A percentile compares a stretch with the other conserved stretches of the same genome.
Conservation (phyloP, 495 filamentous ascomycete species). For the Clohesyomyces aquaticus region DNA sequence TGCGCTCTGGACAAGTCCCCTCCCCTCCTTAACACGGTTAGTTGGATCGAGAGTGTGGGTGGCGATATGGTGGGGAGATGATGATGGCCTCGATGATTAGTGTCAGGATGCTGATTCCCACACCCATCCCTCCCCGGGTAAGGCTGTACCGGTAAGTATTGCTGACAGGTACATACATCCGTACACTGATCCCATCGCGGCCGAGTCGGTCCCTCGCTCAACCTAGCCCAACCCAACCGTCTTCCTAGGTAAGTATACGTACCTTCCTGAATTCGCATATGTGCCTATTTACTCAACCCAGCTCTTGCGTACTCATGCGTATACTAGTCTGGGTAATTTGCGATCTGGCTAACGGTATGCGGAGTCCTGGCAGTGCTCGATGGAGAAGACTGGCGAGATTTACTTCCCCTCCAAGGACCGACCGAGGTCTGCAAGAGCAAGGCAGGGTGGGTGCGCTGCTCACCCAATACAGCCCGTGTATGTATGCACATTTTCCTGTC, state of each 20-base stretch:
- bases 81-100: background rate
- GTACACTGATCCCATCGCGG: no score
- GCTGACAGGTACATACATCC: no score
- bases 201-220: no score
- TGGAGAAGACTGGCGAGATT: no score
- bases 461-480: slow-evolving; percentile 10
- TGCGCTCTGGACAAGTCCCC: no score
- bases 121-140: no score
- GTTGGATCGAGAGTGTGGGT: background rate
- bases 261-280: background rate
- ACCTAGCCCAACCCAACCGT: no score
- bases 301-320: background rate
- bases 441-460: no score
- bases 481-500: no score
- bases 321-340: background rate
- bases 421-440: background rate
- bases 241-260: no score
- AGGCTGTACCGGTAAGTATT: background rate
- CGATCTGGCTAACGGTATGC: background rate
- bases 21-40: no score
- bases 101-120: no score
- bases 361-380: background rate
- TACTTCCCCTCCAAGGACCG: background rate
- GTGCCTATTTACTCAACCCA: background rate
- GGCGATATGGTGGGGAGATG: background rate